Evolutionary conservation across 352 stramenopile species (phyloP).

Genomic region (Pythium periplocum): DNA sequence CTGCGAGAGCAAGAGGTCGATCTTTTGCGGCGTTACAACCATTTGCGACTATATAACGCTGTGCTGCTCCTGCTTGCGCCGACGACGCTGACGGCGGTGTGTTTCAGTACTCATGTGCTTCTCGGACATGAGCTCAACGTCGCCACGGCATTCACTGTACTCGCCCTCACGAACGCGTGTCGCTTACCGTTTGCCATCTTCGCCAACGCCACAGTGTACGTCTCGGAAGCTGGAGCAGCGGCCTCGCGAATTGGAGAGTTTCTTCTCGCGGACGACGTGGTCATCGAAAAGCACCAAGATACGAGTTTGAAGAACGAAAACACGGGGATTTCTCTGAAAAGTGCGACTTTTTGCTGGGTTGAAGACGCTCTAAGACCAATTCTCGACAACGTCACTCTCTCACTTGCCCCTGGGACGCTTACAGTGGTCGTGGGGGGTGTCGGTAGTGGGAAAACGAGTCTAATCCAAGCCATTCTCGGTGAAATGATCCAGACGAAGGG

Average conservation of each 20-base stretch:
- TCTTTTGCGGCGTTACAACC: too few species aligned
- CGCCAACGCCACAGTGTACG: constrained; percentile 38
- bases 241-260: constrained; percentile 33
- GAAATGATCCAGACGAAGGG: constrained; percentile 22
- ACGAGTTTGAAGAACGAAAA: too few species aligned
- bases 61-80: constrained; percentile 72
- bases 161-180: constrained; percentile 82
- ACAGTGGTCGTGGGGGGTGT: constrained; percentile 42
- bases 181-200: constrained; percentile 53
- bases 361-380: neutral
- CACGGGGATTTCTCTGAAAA: too few species aligned
- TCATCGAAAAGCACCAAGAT: too few species aligned
- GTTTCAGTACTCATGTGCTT: constrained; percentile 73
- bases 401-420: constrained; percentile 36
- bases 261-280: constrained; percentile 34
- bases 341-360: too few species aligned
- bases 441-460: constrained; percentile 42
- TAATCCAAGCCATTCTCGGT: constrained; percentile 30
- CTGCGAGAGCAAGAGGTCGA: too few species aligned
- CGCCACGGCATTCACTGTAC: constrained; percentile 87
- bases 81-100: constrained; percentile 88
- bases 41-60: too few species aligned
- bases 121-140: constrained; percentile 87
- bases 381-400: constrained; percentile 34
- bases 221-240: constrained; percentile 40